These are phyloP conservation scores for Penicillium oxalicum DNA, from an alignment of 2,329 filamentous ascomycete genomes.

Conservation along the genomic window DNA sequence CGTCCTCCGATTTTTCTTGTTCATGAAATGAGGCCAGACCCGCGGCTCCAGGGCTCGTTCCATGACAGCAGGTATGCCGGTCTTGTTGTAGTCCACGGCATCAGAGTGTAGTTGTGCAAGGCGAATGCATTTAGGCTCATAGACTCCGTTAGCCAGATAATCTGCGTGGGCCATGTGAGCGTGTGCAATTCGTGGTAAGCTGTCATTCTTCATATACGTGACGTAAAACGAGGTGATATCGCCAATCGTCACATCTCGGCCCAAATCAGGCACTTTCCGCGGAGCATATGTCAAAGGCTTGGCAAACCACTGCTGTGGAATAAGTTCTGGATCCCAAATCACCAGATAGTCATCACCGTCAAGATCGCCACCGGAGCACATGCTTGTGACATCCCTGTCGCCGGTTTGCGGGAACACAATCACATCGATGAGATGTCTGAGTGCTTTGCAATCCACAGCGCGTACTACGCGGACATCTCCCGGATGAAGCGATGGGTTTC, in stretches of 20 bases:
- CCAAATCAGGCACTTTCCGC: conserved; percentile 50
- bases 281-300: conserved; percentile 71
- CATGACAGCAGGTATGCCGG: conserved; percentile 70
- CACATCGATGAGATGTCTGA: conserved; percentile 74
- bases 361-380: conserved; percentile 93
- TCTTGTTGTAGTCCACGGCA: conserved; percentile 93
- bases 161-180: conserved; percentile 79
- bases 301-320: conserved; percentile 65
- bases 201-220: conserved; percentile 85
- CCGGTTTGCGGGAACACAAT: conserved; percentile 81
- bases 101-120: conserved; percentile 78
- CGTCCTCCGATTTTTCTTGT: conserved; percentile 52
- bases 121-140: conserved; percentile 62
- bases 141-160: conserved; percentile 54
- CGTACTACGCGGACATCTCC: conserved; percentile 85
- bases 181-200: conserved; percentile 70
- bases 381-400: conserved; percentile 78
- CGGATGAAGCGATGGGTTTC: conserved; percentile 89
- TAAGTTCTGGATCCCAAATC: conserved; percentile 75
- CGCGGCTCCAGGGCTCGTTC: conserved; percentile 53
- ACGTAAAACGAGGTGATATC: conserved; percentile 85
- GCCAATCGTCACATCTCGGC: conserved; percentile 60
- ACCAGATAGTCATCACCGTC: conserved; percentile 96
- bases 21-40: conserved; percentile 82
- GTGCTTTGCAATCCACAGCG: conserved; percentile 67